Base-by-base conservation (phyloP, 2,329 filamentous ascomycete genomes). In the Thielaviopsis euricoi region DNA sequence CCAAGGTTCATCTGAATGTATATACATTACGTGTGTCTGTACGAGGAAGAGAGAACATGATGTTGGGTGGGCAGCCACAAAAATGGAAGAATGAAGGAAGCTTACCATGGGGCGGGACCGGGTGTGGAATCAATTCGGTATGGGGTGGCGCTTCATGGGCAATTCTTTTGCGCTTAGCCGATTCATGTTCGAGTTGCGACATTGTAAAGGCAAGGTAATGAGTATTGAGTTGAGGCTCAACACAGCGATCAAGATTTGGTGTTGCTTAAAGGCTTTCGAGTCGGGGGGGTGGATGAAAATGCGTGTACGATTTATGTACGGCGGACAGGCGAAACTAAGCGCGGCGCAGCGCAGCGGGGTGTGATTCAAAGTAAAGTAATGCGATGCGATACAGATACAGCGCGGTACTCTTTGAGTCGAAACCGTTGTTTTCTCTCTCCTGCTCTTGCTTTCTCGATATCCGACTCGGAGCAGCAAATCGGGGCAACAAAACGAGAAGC, bases 121-220 rank as follows among this genome's bases (percentile, higher is more conserved):
- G 58, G 23, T 56, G 58, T 17, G 58, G 58, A 54, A 60, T 58
- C 29, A 57, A 49, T 19, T 60, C 58, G 7, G 52, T 55, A 50
- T 54, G 58, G 5, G 52, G 55, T 17, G 55, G 53, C 10, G 55
- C 58, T 33, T 60, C 58, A 43, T 60, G 58, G 12, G 58, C 55
- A 40, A 58, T 60, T 53, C 58, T 55, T 52, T 60, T 60, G 51
- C 58, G 58, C 58, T 60, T 60, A 19, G 57, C 43, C 23, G 58
- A 55, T 40, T 60, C 58, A 25, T 60, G 55, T 21, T 60, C 58
- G 7, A 49, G 19, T 49, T 60, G 55, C 48, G 56, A 53, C 58
- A 60, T 60, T 26, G 23, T 21, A 49, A 40, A 13, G 48, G 9
- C 33, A 40, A 19, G 22, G 15, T 46, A 26, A 37, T 50, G 26